Conservation (phyloP, 345 rosid species). For the Capsella bursapastoris region DNA sequence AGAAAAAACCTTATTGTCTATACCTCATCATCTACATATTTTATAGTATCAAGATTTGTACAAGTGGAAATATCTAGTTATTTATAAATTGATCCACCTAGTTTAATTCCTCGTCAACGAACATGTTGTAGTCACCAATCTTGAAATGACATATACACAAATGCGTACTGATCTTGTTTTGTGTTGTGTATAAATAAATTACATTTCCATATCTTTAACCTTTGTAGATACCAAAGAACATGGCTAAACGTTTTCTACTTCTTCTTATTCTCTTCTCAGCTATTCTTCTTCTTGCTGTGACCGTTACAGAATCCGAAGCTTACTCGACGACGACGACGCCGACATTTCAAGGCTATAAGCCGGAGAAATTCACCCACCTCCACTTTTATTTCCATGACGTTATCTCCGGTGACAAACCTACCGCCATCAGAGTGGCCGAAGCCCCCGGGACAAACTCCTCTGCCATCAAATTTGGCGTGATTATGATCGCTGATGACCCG, state of each 20-base stretch:
- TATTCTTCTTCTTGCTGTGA: conserved; percentile 26
- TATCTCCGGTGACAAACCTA: conserved; percentile 49
- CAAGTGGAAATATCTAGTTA: neutral
- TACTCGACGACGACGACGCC: conserved; percentile 39
- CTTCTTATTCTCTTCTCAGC: conserved; percentile 16
- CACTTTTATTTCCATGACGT: conserved; percentile 69
- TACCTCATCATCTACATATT: conserved; percentile 5
- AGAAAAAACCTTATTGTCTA: neutral
- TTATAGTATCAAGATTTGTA: neutral
- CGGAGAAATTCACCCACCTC: conserved; percentile 57
- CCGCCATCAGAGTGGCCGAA: conserved; percentile 48
- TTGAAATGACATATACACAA: neutral
- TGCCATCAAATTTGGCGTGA: conserved; percentile 46
- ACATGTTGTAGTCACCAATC: conserved; percentile 25
- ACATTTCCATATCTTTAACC: neutral
- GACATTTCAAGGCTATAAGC: conserved; percentile 36
- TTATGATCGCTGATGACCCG: conserved; percentile 58
- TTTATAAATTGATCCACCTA: neutral
- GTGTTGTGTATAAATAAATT: conserved; percentile 16
- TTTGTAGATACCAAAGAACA: conserved; percentile 16
- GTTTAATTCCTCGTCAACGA: conserved; percentile 10
- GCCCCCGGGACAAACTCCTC: conserved; percentile 43
- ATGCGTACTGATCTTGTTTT: neutral
- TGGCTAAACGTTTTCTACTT: conserved; percentile 18
- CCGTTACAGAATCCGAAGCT: conserved; percentile 28